These are phyloP conservation scores for Rhizophagus clarus DNA, from an alignment of 192 early-diverging fungal species.

Conservation along the genomic window DNA sequence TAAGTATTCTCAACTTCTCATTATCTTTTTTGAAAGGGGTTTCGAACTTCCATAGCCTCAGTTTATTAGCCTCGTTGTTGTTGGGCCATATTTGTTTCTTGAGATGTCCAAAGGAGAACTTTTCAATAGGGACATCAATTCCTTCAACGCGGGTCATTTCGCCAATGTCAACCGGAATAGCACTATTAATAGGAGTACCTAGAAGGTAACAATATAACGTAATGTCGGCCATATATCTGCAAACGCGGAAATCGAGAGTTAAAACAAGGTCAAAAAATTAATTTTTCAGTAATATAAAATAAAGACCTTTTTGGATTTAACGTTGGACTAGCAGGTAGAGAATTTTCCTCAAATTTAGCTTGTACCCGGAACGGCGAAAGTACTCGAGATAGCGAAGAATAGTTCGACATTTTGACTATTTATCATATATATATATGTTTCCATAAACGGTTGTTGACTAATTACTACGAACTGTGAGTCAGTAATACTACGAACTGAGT, in stretches of 20 bases:
- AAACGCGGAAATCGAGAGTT: slow-evolving; percentile 4
- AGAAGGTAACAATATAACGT: background rate
- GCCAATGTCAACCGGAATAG: slow-evolving; percentile 9
- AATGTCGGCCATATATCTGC: slow-evolving; percentile 6
- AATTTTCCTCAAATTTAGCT: too few relatives aligned
- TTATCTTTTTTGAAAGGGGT: slow-evolving; percentile 3
- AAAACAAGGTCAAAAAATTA: background rate
- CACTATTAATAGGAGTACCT: slow-evolving; percentile 6
- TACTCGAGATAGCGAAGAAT: too few relatives aligned
- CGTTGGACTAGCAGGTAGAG: too few relatives aligned
- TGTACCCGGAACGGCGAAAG: too few relatives aligned
- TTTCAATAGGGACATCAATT: slow-evolving; percentile 1
- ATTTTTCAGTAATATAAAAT: background rate
- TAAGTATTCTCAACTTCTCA: background rate
- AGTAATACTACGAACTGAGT: too few relatives aligned
- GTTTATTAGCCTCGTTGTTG: background rate
- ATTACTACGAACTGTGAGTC: too few relatives aligned
- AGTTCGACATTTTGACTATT: too few relatives aligned
- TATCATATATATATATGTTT: too few relatives aligned
- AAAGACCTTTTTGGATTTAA: too few relatives aligned
- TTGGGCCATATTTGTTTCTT: slow-evolving; percentile 10
- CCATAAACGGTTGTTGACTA: too few relatives aligned
- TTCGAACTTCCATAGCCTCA: background rate
- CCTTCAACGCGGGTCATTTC: background rate
- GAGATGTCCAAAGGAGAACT: slow-evolving; percentile 12